Base-by-base conservation (phyloP, 331 rosid genomes). In the Prunus yedoensis region DNA sequence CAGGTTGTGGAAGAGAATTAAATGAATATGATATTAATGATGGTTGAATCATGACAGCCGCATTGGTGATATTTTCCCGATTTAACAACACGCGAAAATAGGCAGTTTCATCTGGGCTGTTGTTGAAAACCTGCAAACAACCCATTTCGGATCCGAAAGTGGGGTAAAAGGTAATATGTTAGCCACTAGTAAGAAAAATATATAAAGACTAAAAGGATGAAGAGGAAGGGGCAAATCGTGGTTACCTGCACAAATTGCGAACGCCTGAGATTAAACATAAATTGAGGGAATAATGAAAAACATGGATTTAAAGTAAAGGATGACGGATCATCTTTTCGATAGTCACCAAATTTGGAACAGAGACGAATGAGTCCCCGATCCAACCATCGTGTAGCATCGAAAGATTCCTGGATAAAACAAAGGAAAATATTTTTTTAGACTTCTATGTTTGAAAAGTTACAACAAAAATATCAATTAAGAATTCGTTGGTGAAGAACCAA, bases 81-180 rank as follows among this genome's bases (percentile, higher is more conserved):
- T 94, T 91, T 69, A 94, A 89, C 86, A 94, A 61, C 95, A 94
- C 86, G 78, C 97, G 93, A 80, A 94, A 94, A 83, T 90, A 94
- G 64, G 98, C 98, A 80, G 98, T 94, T 84, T 94, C 98, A 51
- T 94, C 98, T 61, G 98, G 98, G 87, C 98, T 94, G 87, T 94
- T 94, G 86, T 94, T 94, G 82, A 94, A 94, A 81, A 94, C 98
- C 98, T 94, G 88, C 78, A 73, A 78, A 74, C 59, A 67, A 58
- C 70, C 66, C 77, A 78, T 46, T 70, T 32, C 35, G 76, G 68
- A 41, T 38, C 71, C 75, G 68, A 45, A 56, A 78, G 27, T 23
- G 15, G 51, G 30, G 11, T 45, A 27, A 21, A 73, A 25, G 68
- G 25, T 46, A 18, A 45, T 46, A 18, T 1, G 10, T 60, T 13